Evolutionary conservation across 1,139 yeast genomes (phyloP), one percentile per base, ranked within the genome.

Genomic region (Kodamaea alishanica): DNA sequence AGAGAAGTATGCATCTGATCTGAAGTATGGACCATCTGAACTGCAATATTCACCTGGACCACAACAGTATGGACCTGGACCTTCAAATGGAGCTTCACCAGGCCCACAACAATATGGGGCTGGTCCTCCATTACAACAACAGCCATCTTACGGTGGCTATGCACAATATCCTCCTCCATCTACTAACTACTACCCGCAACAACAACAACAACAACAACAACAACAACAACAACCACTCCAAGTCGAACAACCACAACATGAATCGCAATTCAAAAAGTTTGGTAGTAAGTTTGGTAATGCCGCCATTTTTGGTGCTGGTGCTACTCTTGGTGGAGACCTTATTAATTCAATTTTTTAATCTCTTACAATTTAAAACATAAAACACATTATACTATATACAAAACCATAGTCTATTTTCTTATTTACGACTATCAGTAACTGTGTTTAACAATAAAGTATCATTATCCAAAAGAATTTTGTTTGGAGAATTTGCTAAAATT

Each of bases 241-340:
- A 38, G 34, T 22, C n/a, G 44, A 40, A 15, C 46, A 43, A 24
- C 47, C 47, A 9, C 42, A 37, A 26, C 36, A 42, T 27, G 46
- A 45, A 26, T 66, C 65, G 6, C 72, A 67, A 7, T 57, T 84
- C 39, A 80, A 77, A 60, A 83, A 76, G 58, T 79, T 87, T 52
- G 97, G 97, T 12, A 73, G 86, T 42, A 84, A 86, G 62, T 68
- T 90, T 39, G 97, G 97, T 39, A 83, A 88, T 52, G 97, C 97
- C 6, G 95, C 95, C 24, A 79, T 90, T 43, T 90, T 88, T 51
- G 97, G 97, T 63, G 97, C 97, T 15, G 98, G 98, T 70, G 96
- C 97, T 30, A 84, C 97, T 1, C 72, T 90, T 39, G 97, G 98
- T 54, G 75, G 92, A 36, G 92, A 90, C 55, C 49, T 92, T 40